Percentiles rank a stretch among this genome's conserved stretches.
These are phyloP conservation scores for Takashimella koratensis DNA, from an alignment of 1,284 basidiomycete genomes.

Conservation along the genomic window DNA sequence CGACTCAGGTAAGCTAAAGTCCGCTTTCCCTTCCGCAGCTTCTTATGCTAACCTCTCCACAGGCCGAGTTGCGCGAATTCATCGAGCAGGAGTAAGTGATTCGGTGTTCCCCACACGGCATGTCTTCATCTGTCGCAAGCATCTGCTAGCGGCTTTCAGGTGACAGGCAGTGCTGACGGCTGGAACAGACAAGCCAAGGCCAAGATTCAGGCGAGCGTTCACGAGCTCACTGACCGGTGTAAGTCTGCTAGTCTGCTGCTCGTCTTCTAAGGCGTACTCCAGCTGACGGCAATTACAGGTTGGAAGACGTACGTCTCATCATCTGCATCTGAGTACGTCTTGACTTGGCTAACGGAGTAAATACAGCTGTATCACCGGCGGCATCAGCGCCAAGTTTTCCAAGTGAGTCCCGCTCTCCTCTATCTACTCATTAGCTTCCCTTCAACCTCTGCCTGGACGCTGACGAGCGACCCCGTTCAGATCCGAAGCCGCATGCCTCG, in stretches of 20 bases:
- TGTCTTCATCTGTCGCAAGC: no score
- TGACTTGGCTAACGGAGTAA: no score
- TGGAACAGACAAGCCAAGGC: slow-evolving; percentile 66
- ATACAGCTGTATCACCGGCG: slow-evolving; percentile 82
- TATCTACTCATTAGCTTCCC: no score
- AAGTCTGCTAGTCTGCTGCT: no score
- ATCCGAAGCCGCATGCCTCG: slow-evolving; percentile 75
- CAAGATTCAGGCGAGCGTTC: slow-evolving; percentile 60
- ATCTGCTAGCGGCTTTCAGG: no score
- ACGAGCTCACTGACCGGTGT: slow-evolving; percentile 50
- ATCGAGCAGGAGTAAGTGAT: slow-evolving; percentile 68
- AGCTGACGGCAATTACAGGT: slow-evolving; percentile 55
- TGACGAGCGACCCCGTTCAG: no score
- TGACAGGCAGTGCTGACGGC: slow-evolving; percentile 3
- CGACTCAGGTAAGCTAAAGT: slow-evolving; percentile 61
- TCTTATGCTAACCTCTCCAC: slow-evolving; percentile 3
- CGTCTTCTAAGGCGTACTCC: no score
- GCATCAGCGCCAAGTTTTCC: slow-evolving; percentile 79
- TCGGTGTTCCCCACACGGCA: no score
- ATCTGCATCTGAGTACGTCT: background rate
- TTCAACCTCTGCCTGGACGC: no score
- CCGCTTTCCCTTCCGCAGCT: slow-evolving; percentile 14
- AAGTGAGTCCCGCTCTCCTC: slow-evolving; percentile 45
- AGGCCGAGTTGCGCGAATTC: slow-evolving; percentile 83
- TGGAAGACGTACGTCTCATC: slow-evolving; percentile 75